Conservation (phyloP, 257 asterid genomes). For the Lycium barbarum region DNA sequence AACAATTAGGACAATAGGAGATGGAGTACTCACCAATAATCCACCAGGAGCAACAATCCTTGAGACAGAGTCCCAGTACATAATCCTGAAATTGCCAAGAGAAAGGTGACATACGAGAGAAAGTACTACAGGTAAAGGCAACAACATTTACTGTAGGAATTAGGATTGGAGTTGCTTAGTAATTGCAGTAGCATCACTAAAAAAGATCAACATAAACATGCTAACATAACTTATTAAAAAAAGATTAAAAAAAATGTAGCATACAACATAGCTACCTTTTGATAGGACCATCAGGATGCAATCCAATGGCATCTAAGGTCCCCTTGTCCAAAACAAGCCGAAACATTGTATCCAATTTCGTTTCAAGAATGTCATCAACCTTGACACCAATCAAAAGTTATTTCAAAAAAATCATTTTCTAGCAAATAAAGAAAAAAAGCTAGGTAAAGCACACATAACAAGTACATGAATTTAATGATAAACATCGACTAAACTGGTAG, state of each 20-base stretch:
- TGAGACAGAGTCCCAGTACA: slow-evolving; percentile 91
- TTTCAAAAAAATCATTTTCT: neutral
- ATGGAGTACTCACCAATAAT: slow-evolving; percentile 66
- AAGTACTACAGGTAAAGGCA: neutral
- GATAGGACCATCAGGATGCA: slow-evolving; percentile 96
- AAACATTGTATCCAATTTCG: slow-evolving; percentile 80
- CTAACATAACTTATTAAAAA: neutral
- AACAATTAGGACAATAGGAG: neutral
- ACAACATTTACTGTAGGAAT: neutral
- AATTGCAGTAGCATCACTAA: neutral
- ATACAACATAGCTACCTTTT: slow-evolving; percentile 61
- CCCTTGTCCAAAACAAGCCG: slow-evolving; percentile 94
- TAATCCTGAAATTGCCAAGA: slow-evolving; percentile 57
- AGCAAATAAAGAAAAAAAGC: neutral
- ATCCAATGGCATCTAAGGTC: slow-evolving; percentile 94
- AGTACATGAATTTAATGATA: neutral
- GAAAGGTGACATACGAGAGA: neutral
- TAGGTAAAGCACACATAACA: neutral
- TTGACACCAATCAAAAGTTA: slow-evolving; percentile 42
- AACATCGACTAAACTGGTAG: neutral
- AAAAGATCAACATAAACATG: neutral
- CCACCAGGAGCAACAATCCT: slow-evolving; percentile 89
- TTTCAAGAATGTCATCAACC: slow-evolving; percentile 94
- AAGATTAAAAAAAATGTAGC: neutral
- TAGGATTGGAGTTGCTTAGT: neutral